Conservation (phyloP, 306 rosid species). For the Rubus idaeus region DNA sequence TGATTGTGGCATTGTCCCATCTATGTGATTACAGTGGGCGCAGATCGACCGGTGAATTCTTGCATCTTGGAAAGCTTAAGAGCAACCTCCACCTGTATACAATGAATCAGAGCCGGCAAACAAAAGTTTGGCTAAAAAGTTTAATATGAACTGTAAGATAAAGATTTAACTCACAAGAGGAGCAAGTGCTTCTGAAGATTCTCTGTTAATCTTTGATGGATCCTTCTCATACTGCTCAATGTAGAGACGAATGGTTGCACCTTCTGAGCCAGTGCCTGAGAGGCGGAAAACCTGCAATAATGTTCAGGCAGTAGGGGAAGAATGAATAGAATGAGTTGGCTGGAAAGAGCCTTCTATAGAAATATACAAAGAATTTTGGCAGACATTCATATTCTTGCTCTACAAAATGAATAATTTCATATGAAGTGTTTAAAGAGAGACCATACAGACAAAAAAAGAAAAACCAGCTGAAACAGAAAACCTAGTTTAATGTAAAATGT, state of each 20-base stretch:
- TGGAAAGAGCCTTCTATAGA: not conserved
- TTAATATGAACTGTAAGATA: conserved; percentile 1
- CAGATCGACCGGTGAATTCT: conserved; percentile 89
- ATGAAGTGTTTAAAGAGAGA: not conserved
- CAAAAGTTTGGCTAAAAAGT: conserved; percentile 1
- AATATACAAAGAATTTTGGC: not conserved
- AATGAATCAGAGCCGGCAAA: conserved; percentile 1
- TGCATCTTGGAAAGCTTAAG: conserved; percentile 91
- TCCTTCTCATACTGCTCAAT: conserved; percentile 97
- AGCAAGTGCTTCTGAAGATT: conserved; percentile 85
- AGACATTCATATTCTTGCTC: not conserved
- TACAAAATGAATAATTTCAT: not conserved
- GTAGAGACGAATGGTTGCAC: conserved; percentile 94
- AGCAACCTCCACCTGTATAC: conserved; percentile 84
- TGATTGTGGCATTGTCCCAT: not conserved
- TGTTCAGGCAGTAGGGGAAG: conserved; percentile 15
- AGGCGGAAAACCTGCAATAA: conserved; percentile 80
- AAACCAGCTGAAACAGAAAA: not conserved
- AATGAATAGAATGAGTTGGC: not conserved
- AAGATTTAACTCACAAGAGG: conserved; percentile 69
- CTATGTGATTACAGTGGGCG: conserved; percentile 90
- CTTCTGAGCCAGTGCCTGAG: conserved; percentile 98
- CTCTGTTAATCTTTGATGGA: conserved; percentile 79
- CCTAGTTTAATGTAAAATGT: not conserved
- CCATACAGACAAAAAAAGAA: not conserved